phyloP scores from a whole-genome alignment of 2,329 filamentous ascomycete species.

The Pseudogymnoascus sp. region DNA sequence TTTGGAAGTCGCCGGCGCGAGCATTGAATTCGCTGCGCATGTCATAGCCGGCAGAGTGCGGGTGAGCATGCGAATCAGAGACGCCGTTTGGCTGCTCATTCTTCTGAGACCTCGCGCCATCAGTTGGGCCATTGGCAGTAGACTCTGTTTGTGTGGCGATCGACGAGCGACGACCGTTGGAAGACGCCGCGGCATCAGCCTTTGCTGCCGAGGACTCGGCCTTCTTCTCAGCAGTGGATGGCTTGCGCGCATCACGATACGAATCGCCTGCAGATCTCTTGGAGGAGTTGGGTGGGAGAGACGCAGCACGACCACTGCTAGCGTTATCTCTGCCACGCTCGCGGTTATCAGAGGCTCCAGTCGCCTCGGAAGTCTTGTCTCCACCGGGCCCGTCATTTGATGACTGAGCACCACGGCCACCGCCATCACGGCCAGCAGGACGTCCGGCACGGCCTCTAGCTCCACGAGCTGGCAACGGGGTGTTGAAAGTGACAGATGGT shows the following conservation, averaged over 20 bases:
- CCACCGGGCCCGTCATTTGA: constrained; percentile 16
- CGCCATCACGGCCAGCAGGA: constrained; percentile 28
- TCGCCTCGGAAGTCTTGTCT: constrained; percentile 21
- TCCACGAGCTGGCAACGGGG: constrained; percentile 61
- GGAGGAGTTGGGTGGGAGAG: constrained; percentile 23
- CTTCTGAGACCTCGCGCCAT: constrained; percentile 16
- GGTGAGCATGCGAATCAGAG: constrained; percentile 19
- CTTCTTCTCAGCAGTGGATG: constrained; percentile 7
- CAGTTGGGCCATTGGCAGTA: constrained; percentile 10
- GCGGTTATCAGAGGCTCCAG: constrained; percentile 15
- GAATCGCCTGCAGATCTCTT: constrained; percentile 20
- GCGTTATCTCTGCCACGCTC: constrained; percentile 18
- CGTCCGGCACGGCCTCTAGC: constrained; percentile 35
- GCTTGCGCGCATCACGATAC: constrained; percentile 14
- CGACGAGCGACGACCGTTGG: constrained; percentile 26
- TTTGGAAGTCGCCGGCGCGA: constrained; percentile 23
- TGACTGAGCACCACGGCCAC: constrained; percentile 28
- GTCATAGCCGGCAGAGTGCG: constrained; percentile 20
- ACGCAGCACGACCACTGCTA: constrained; percentile 18
- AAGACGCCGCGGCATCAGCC: constrained; percentile 20
- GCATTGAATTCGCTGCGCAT: constrained; percentile 24
- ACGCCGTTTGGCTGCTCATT: constrained; percentile 15
- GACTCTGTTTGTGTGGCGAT: constrained; percentile 28
- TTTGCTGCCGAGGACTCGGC: constrained; percentile 12
- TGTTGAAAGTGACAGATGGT: constrained; percentile 79